Conservation (phyloP, 306 rosid species). For the Prunus padus region DNA sequence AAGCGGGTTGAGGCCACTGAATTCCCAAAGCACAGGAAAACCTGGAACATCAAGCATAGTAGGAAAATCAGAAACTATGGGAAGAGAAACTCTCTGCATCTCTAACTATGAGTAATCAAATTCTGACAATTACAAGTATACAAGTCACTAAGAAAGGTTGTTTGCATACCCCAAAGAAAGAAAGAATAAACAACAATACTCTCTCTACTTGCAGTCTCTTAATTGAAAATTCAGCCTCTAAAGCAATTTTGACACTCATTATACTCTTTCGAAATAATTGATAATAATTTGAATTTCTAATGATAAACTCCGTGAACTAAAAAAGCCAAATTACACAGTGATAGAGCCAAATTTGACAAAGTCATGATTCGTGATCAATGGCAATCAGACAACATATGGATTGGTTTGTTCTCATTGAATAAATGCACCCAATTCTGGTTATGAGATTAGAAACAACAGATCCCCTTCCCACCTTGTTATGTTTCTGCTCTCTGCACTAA, state of each 20-base stretch:
- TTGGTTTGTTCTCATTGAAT: neutral
- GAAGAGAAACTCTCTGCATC: neutral
- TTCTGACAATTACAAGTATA: neutral
- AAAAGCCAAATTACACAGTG: neutral
- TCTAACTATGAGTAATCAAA: neutral
- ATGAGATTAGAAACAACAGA: neutral
- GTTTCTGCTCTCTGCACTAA: neutral
- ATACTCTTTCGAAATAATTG: neutral
- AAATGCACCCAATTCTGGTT: neutral
- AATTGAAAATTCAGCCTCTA: neutral
- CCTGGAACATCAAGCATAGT: constrained; percentile 49
- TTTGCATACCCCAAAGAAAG: neutral
- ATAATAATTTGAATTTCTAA: neutral
- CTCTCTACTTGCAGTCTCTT: neutral
- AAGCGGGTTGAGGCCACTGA: constrained; percentile 95
- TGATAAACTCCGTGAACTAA: neutral
- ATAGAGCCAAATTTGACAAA: neutral
- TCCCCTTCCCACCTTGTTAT: neutral
- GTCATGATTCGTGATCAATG: neutral
- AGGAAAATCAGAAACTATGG: neutral
- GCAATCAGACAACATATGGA: neutral
- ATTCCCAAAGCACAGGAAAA: constrained; percentile 71
- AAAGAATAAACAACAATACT: neutral
- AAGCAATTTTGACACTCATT: constrained; percentile 2
- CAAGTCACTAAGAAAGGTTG: neutral